These are phyloP conservation scores for Sambucus nigra DNA, from an alignment of 129 eudicot genomes.

Conservation along the genomic window DNA sequence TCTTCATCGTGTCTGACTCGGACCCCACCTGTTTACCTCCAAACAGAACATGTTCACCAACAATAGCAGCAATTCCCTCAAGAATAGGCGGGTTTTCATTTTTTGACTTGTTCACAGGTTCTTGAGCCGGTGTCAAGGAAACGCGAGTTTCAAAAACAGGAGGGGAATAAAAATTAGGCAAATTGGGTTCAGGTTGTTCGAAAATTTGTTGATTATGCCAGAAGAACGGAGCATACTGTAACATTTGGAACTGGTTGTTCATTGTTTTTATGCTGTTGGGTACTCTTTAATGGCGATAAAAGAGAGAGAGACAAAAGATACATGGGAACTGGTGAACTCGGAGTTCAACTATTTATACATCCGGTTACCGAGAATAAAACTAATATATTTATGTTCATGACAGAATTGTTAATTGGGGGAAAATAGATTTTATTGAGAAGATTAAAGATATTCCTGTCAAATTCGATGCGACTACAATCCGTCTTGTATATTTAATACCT, in stretches of 20 bases:
- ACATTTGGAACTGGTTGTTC: constrained; percentile 3
- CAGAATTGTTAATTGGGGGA: not conserved
- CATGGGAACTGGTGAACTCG: constrained; percentile 19
- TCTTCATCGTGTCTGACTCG: not conserved
- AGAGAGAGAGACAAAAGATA: constrained; percentile 8
- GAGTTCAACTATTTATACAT: constrained; percentile 18
- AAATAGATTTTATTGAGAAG: constrained; percentile 6
- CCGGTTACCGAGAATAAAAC: not conserved
- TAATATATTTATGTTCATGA: not conserved
- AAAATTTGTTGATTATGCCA: constrained; percentile 12
- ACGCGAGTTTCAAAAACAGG: not conserved
- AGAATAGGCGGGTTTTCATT: constrained; percentile 36
- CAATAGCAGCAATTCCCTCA: constrained; percentile 87
- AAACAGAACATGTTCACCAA: constrained; percentile 46
- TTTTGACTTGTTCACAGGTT: too few species aligned
- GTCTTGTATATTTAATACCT: constrained; percentile 11
- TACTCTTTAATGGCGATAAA: not conserved
- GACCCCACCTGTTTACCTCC: constrained; percentile 6
- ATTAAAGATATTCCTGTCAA: constrained; percentile 28
- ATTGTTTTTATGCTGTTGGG: constrained; percentile 10
- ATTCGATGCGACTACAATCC: constrained; percentile 22
- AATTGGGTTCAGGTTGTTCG: not conserved
- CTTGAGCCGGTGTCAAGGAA: not conserved
- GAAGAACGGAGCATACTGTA: constrained; percentile 11
- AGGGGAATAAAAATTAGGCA: not conserved